phyloP scores from a whole-genome alignment of 139 green algal genomes.

The Chlorella sorokiniana region DNA sequence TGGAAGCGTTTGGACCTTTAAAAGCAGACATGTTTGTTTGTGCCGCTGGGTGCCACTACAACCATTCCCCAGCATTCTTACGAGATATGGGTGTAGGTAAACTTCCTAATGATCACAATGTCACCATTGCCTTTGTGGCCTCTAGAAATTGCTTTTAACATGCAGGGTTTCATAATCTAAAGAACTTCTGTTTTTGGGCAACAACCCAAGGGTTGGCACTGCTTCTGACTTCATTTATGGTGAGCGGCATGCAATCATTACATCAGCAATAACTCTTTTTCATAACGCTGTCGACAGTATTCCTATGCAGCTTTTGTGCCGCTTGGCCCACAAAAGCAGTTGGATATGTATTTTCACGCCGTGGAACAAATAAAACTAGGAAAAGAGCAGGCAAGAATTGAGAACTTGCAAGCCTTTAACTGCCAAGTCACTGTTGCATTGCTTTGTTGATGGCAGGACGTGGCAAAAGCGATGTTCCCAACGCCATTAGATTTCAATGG shows the following conservation, averaged over 20 bases:
- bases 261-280: neutral
- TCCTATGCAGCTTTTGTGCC: neutral
- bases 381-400: neutral
- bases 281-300: neutral
- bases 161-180: slow-evolving; percentile 12
- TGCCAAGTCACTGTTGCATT: neutral
- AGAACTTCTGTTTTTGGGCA: slow-evolving; percentile 45
- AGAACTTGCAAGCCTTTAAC: neutral
- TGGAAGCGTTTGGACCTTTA: neutral
- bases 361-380: neutral
- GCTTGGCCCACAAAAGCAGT: neutral
- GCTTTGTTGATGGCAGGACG: neutral
- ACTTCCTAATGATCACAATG: neutral
- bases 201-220: slow-evolving; percentile 19
- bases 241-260: slow-evolving; percentile 3
- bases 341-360: neutral
- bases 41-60: neutral
- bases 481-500: neutral
- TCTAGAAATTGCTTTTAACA: neutral
- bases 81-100: neutral
- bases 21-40: neutral
- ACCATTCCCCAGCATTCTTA: neutral
- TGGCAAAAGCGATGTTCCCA: neutral
- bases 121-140: neutral
- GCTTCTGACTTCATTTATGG: slow-evolving; percentile 37